These are phyloP conservation scores for Hanseniaspora thailandica DNA, from an alignment of 805 yeast species.

Conservation along the genomic window DNA sequence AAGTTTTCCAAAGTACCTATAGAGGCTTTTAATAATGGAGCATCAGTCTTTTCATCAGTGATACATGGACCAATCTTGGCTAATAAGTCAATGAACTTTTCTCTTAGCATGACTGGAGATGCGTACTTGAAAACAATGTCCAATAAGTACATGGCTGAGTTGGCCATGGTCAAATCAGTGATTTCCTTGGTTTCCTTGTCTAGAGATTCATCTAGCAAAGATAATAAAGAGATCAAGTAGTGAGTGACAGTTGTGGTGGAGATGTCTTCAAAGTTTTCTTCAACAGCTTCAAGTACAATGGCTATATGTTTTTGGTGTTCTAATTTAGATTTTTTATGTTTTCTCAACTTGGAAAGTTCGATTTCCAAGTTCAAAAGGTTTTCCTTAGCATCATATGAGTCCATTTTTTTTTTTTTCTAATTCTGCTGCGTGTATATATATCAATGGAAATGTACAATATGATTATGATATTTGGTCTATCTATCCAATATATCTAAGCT, in stretches of 20 bases:
- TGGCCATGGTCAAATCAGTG: conserved; percentile 51
- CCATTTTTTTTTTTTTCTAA: background rate
- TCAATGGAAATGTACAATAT: background rate
- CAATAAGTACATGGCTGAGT: conserved; percentile 66
- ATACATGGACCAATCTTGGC: conserved; percentile 72
- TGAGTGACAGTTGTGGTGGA: conserved; percentile 58
- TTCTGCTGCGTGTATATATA: background rate
- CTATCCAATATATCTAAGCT: background rate
- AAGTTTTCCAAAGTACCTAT: conserved; percentile 76
- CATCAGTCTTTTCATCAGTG: conserved; percentile 54
- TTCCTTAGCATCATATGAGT: conserved; percentile 17
- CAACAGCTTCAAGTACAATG: conserved; percentile 74
- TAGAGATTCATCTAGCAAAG: conserved; percentile 64
- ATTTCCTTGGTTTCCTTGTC: conserved; percentile 39
- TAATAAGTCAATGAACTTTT: conserved; percentile 67
- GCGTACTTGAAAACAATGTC: conserved; percentile 68
- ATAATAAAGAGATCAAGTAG: conserved; percentile 72
- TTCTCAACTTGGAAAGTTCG: conserved; percentile 54
- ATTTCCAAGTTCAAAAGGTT: conserved; percentile 43
- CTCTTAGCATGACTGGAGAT: conserved; percentile 54
- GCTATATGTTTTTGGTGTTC: conserved; percentile 82
- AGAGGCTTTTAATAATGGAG: conserved; percentile 71
- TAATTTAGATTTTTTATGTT: conserved; percentile 64
- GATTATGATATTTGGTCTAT: background rate
- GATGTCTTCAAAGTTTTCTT: conserved; percentile 60